phyloP scores from a whole-genome alignment of 352 stramenopile genomes.

The Pythium sp. region DNA sequence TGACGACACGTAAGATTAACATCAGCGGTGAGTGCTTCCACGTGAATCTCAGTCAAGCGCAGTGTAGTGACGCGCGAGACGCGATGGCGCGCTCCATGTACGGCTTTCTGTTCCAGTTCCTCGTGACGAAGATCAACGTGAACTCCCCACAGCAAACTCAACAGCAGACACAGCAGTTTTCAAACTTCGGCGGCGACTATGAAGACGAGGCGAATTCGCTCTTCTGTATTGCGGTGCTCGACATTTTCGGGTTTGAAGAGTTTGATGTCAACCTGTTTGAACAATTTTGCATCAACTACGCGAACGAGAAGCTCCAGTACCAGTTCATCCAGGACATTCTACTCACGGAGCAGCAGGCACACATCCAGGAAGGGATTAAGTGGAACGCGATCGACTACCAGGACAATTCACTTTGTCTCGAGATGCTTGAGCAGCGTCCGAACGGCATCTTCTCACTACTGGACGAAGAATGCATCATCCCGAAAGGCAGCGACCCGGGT shows the following conservation, averaged over 20 bases:
- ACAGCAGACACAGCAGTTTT: constrained; percentile 1
- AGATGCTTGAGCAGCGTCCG: constrained; percentile 83
- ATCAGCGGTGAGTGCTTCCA: constrained; percentile 66
- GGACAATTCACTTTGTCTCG: constrained; percentile 75
- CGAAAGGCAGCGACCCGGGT: constrained; percentile 69
- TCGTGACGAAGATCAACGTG: constrained; percentile 79
- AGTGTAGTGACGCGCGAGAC: constrained; percentile 69
- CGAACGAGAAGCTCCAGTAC: constrained; percentile 81
- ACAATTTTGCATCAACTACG: constrained; percentile 83
- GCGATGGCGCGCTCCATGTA: constrained; percentile 79
- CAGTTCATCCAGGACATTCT: constrained; percentile 85
- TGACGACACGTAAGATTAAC: constrained; percentile 69
- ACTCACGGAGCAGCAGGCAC: constrained; percentile 67
- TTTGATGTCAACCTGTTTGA: constrained; percentile 83
- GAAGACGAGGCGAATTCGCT: constrained; percentile 12
- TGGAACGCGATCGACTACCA: constrained; percentile 69
- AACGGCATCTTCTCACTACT: constrained; percentile 73
- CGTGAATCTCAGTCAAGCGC: constrained; percentile 59
- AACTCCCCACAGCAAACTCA: constrained; percentile 21
- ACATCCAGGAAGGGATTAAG: constrained; percentile 69
- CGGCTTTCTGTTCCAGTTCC: constrained; percentile 77
- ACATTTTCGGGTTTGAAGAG: constrained; percentile 91
- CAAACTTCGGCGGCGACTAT: constrained; percentile 1
- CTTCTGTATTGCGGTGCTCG: constrained; percentile 78
- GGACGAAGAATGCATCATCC: constrained; percentile 85